phyloP scores from a whole-genome alignment of 148 eudicot genomes.

The Chenopodium quinoa region DNA sequence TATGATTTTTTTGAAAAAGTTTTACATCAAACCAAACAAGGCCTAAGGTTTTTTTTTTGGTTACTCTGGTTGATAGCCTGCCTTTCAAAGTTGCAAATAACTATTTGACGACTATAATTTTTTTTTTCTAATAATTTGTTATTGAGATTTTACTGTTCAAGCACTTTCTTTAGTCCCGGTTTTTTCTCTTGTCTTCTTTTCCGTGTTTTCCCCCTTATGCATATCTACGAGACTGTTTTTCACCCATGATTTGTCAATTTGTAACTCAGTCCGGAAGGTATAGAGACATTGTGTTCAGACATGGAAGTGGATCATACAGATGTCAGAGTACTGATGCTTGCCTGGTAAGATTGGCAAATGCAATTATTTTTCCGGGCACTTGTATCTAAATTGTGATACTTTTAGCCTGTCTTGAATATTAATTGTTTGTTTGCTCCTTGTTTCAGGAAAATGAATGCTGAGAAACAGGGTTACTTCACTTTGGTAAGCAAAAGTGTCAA shows the following conservation, averaged over 20 bases:
- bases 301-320: constrained; percentile 83
- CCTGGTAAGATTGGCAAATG: constrained; percentile 53
- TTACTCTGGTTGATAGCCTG: not conserved
- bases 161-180: not conserved
- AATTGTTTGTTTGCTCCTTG: not conserved
- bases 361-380: not conserved
- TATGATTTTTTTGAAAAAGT: no score
- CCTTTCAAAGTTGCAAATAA: not conserved
- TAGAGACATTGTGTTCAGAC: constrained; percentile 82
- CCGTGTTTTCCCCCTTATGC: not conserved
- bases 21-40: no score
- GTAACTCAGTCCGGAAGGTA: constrained; percentile 77
- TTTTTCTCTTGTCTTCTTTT: not conserved
- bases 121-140: not conserved
- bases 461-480: constrained; percentile 87
- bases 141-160: not conserved
- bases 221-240: not conserved
- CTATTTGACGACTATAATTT: not conserved
- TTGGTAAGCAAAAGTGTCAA: constrained; percentile 51
- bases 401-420: constrained; percentile 10
- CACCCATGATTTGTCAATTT: constrained; percentile 6
- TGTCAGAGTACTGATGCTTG: constrained; percentile 86
- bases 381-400: not conserved
- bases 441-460: constrained; percentile 91
- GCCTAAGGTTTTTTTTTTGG: no score